Evolutionary conservation across 2,329 filamentous ascomycete genomes (phyloP).

Genomic region (Dothistroma pini): DNA sequence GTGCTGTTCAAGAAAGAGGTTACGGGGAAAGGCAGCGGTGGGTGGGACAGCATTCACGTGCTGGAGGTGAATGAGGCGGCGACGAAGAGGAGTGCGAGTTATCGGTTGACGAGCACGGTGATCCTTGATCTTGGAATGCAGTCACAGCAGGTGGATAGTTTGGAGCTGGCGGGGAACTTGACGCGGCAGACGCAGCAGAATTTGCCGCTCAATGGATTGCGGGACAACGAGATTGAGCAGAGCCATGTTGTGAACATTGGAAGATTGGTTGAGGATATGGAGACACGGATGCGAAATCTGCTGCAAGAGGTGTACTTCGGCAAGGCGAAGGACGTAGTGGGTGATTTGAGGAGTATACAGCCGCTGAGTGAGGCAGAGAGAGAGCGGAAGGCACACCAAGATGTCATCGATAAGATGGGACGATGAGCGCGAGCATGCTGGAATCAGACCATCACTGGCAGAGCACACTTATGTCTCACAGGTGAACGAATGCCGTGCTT

Average conservation of each 20-base stretch:
- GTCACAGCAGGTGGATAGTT: slow-evolving; percentile 66
- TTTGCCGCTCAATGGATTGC: slow-evolving; percentile 59
- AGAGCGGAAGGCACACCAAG: slow-evolving; percentile 80
- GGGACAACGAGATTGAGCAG: slow-evolving; percentile 67
- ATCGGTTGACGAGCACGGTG: slow-evolving; percentile 96
- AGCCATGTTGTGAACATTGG: slow-evolving; percentile 96
- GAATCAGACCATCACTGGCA: neutral
- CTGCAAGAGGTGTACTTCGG: slow-evolving; percentile 99
- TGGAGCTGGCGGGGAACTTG: slow-evolving; percentile 97
- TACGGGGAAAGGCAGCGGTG: slow-evolving; percentile 39
- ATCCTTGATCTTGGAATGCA: slow-evolving; percentile 80
- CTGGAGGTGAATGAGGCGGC: slow-evolving; percentile 82
- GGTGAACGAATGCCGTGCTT: neutral
- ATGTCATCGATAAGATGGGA: slow-evolving; percentile 67
- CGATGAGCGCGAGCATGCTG: slow-evolving; percentile 6
- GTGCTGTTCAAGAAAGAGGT: slow-evolving; percentile 91
- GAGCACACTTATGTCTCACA: neutral
- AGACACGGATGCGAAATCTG: slow-evolving; percentile 97
- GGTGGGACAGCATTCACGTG: slow-evolving; percentile 98
- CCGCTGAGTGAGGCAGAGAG: slow-evolving; percentile 78
- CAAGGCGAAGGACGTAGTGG: slow-evolving; percentile 98
- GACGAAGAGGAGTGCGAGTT: slow-evolving; percentile 84
- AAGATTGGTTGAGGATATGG: slow-evolving; percentile 95
- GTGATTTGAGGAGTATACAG: slow-evolving; percentile 83
- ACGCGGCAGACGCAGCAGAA: slow-evolving; percentile 94